These are phyloP conservation scores for Arthrobotrys sphaeroides DNA, from an alignment of 2,329 filamentous ascomycete genomes.

Conservation along the genomic window DNA sequence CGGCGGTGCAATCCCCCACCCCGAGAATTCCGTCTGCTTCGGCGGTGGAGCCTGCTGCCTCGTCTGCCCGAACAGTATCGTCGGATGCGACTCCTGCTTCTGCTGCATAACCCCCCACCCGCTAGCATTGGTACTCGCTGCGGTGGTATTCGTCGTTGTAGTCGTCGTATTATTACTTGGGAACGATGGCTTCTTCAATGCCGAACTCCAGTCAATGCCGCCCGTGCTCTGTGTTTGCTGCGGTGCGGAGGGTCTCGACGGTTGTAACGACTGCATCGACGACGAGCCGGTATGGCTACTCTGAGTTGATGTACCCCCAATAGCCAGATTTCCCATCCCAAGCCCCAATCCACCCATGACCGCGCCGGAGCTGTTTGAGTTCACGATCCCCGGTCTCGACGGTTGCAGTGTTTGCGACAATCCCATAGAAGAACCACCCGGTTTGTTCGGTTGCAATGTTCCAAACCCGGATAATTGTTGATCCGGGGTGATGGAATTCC, in stretches of 20 bases:
- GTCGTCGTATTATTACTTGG: background rate
- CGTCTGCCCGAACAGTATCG: conserved; percentile 55
- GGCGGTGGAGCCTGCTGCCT: conserved; percentile 54
- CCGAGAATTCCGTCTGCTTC: conserved; percentile 55
- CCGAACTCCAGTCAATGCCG: conserved; percentile 56
- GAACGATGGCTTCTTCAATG: conserved; percentile 45
- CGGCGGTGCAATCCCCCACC: conserved; percentile 61
- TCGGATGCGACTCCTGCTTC: conserved; percentile 53
- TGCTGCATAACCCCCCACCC: conserved; percentile 42
- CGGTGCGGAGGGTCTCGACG: conserved; percentile 1
- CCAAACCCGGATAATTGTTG: conserved; percentile 35
- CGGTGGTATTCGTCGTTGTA: conserved; percentile 16
- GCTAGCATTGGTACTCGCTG: conserved; percentile 3
- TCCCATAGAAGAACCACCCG: background rate
- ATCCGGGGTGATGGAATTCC: conserved; percentile 52
- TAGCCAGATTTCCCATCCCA: conserved; percentile 51
- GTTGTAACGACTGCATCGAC: conserved; percentile 49
- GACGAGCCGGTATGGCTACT: conserved; percentile 10
- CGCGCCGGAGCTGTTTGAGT: conserved; percentile 31
- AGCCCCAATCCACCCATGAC: conserved; percentile 46
- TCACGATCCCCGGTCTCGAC: conserved; percentile 52
- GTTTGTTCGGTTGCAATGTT: conserved; percentile 31
- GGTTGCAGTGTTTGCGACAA: conserved; percentile 47
- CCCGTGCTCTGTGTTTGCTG: conserved; percentile 28
- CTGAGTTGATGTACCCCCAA: conserved; percentile 21